Percentiles rank a stretch among this genome's conserved stretches.
These are phyloP conservation scores for Pseudogymnoascus sp. DNA, from an alignment of 2,329 filamentous ascomycete genomes.

Conservation along the genomic window DNA sequence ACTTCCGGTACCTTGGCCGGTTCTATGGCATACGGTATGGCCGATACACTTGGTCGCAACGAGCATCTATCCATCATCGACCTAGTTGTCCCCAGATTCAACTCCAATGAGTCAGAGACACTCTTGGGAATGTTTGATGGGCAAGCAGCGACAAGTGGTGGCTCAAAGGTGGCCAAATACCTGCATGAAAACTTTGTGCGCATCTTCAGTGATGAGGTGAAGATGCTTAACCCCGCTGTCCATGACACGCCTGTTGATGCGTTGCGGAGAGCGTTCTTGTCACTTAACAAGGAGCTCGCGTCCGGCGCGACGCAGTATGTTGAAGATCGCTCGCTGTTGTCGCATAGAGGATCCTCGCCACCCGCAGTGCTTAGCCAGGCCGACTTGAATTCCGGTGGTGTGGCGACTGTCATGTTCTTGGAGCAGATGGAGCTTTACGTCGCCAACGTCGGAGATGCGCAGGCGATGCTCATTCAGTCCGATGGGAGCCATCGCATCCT, in stretches of 20 bases:
- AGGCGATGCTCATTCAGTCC: conserved; percentile 89
- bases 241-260: conserved; percentile 76
- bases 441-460: conserved; percentile 90
- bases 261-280: conserved; percentile 74
- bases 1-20: conserved; percentile 95
- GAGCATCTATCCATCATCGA: conserved; percentile 95
- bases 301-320: conserved; percentile 72
- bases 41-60: conserved; percentile 83
- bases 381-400: conserved; percentile 81
- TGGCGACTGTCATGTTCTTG: conserved; percentile 85
- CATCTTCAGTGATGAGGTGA: conserved; percentile 75
- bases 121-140: conserved; percentile 95
- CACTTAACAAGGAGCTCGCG: conserved; percentile 88
- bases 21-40: conserved; percentile 91
- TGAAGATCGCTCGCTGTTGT: conserved; percentile 59
- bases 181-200: conserved; percentile 91
- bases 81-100: conserved; percentile 86
- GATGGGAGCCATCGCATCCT: conserved; percentile 77
- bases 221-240: conserved; percentile 55
- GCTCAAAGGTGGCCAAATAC: conserved; percentile 93
- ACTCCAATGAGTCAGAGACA: conserved; percentile 81
- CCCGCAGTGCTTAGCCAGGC: conserved; percentile 77
- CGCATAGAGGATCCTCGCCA: conserved; percentile 63
- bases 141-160: conserved; percentile 76
- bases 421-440: conserved; percentile 86